A percentile compares a stretch with the other conserved stretches of the same genome.
phyloP scores from a whole-genome alignment of 1,284 basidiomycete genomes.

The Calocybe gambosa region DNA sequence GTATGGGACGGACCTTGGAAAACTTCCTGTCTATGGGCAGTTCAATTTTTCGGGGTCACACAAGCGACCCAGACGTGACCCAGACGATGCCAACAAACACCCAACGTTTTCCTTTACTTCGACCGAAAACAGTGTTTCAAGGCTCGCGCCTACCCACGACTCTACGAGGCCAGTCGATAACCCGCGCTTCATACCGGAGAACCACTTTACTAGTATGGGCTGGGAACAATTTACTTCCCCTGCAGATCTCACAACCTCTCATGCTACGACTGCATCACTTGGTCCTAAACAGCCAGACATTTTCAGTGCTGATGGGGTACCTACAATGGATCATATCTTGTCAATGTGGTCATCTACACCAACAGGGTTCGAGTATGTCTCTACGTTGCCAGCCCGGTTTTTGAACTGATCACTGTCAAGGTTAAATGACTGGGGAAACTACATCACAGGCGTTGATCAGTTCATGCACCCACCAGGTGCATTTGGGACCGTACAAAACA shows the following conservation, averaged over 20 bases:
- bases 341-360: slow-evolving; percentile 40
- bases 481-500: neutral
- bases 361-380: slow-evolving; percentile 37
- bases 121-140: neutral
- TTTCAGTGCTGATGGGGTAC: slow-evolving; percentile 11
- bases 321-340: slow-evolving; percentile 31
- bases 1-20: slow-evolving; percentile 31
- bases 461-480: slow-evolving; percentile 21
- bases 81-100: neutral
- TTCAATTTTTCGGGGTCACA: slow-evolving; percentile 28
- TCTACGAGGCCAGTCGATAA: neutral
- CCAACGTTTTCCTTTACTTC: neutral
- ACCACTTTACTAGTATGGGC: neutral
- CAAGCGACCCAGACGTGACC: slow-evolving; percentile 13
- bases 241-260: neutral
- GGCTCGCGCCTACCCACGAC: neutral
- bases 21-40: slow-evolving; percentile 31
- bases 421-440: slow-evolving; percentile 32
- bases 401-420: slow-evolving; percentile 16
- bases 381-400: neutral
- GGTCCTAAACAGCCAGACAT: neutral
- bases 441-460: slow-evolving; percentile 30
- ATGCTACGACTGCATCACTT: neutral
- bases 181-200: neutral
- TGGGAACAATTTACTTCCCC: slow-evolving; percentile 6